Conservation (phyloP, 139 green algal species). For the Desmodesmus armatus region DNA sequence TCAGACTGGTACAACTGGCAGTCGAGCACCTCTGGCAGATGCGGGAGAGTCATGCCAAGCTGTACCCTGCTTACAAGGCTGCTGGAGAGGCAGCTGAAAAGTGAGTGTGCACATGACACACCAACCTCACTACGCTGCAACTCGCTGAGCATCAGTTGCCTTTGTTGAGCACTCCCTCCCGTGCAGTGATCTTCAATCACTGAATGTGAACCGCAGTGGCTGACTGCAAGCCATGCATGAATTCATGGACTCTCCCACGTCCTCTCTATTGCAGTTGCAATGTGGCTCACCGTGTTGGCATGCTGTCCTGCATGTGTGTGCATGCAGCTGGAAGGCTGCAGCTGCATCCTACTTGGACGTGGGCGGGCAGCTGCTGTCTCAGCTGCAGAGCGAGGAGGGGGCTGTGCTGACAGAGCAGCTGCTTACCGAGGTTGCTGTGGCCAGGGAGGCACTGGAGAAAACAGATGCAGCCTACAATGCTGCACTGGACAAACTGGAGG, state of each 20-base stretch:
- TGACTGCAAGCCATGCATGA: neutral
- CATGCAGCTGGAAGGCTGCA: constrained; percentile 33
- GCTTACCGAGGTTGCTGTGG: neutral
- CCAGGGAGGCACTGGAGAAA: constrained; percentile 15
- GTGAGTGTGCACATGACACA: neutral
- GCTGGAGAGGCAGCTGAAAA: neutral
- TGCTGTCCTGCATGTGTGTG: neutral
- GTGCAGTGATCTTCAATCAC: too few relatives aligned
- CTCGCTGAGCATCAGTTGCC: too few relatives aligned
- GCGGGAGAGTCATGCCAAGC: constrained; percentile 29
- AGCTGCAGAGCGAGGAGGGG: neutral
- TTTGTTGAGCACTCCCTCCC: too few relatives aligned
- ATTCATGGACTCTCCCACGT: neutral
- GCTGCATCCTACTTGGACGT: constrained; percentile 3
- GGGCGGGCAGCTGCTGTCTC: constrained; percentile 14
- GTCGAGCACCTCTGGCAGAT: constrained; percentile 43
- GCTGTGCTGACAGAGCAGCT: constrained; percentile 30
- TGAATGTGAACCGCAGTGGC: too few relatives aligned
- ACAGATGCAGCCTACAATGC: constrained; percentile 18
- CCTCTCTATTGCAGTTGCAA: too few relatives aligned
- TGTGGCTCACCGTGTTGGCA: neutral
- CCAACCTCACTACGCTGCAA: too few relatives aligned
- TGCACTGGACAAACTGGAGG: constrained; percentile 38
- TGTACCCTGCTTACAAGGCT: constrained; percentile 8
- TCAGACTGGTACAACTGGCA: constrained; percentile 30